Conservation (phyloP, 139 green algal species). For the Micractinium conductrix region DNA sequence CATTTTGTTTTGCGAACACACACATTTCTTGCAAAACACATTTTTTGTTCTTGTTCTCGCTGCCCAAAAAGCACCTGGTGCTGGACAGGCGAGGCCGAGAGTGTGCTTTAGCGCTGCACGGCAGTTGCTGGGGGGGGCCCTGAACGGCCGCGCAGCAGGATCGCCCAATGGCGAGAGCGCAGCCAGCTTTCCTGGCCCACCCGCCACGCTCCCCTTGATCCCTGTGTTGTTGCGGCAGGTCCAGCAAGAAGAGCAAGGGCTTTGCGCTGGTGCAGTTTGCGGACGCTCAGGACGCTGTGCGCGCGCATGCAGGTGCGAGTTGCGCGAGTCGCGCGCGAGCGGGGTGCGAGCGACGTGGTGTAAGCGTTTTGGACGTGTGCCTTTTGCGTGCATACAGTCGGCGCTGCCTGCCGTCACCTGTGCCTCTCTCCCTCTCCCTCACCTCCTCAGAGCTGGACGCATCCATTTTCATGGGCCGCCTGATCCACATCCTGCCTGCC, state of each 20-base stretch:
- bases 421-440: neutral
- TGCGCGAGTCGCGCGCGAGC: too few species aligned
- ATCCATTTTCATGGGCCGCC: neutral
- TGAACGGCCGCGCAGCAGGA: too few species aligned
- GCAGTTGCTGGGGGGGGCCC: neutral
- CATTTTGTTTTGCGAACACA: too few species aligned
- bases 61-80: neutral
- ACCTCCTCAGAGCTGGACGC: neutral
- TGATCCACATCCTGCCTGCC: constrained; percentile 94
- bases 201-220: too few species aligned
- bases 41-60: too few species aligned
- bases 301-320: constrained; percentile 55
- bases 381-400: too few species aligned
- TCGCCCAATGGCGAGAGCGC: too few species aligned
- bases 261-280: constrained; percentile 90
- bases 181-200: too few species aligned
- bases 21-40: too few species aligned
- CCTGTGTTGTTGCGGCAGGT: constrained; percentile 38
- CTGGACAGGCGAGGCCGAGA: neutral
- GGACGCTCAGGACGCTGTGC: constrained; percentile 73
- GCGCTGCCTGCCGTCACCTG: neutral
- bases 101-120: neutral
- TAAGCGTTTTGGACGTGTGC: too few species aligned
- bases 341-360: too few species aligned
- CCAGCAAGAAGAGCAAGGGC: constrained; percentile 75